Percentiles rank a stretch among this genome's conserved stretches.
These are phyloP conservation scores for Infundibulicybe gibba DNA, from an alignment of 768 basidiomycete genomes.

Conservation along the genomic window DNA sequence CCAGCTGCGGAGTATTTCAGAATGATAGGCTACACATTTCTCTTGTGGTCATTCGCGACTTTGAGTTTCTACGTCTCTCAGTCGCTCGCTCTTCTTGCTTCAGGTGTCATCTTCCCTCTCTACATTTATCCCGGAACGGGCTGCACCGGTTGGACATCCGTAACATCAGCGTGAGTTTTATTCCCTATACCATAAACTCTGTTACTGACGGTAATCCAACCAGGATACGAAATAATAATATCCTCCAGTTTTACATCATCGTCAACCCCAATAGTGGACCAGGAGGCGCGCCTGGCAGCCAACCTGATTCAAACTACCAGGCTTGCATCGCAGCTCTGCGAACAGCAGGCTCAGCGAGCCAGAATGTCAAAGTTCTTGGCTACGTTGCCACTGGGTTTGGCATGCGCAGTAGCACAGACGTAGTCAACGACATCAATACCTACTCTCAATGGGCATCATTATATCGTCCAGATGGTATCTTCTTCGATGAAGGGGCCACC, in stretches of 20 bases:
- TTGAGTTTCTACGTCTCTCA: no score
- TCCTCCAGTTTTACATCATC: slow-evolving; percentile 23
- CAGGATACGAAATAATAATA: slow-evolving; percentile 22
- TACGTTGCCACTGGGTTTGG: slow-evolving; percentile 26
- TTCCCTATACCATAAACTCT: not conserved
- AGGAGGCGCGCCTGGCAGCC: slow-evolving; percentile 13
- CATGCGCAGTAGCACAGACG: slow-evolving; percentile 11
- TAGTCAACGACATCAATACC: slow-evolving; percentile 22
- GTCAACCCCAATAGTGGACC: slow-evolving; percentile 29
- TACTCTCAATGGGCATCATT: slow-evolving; percentile 24
- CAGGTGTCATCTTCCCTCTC: slow-evolving; percentile 25
- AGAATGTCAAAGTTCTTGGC: slow-evolving; percentile 25
- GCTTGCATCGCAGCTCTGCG: slow-evolving; percentile 18
- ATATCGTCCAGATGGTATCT: slow-evolving; percentile 28
- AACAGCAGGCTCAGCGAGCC: slow-evolving; percentile 2
- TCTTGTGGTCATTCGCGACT: no score
- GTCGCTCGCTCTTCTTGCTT: slow-evolving; percentile 12
- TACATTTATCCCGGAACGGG: slow-evolving; percentile 24
- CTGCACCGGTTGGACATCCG: slow-evolving; percentile 20
- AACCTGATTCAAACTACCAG: slow-evolving; percentile 26
- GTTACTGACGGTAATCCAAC: not conserved
- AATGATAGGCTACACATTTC: no score
- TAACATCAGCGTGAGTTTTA: slow-evolving; percentile 17
- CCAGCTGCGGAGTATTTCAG: no score
- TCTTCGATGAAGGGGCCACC: slow-evolving; percentile 29